phyloP scores from a whole-genome alignment of 2,329 filamentous ascomycete genomes.

The Neopestalotiopsis sp. region DNA sequence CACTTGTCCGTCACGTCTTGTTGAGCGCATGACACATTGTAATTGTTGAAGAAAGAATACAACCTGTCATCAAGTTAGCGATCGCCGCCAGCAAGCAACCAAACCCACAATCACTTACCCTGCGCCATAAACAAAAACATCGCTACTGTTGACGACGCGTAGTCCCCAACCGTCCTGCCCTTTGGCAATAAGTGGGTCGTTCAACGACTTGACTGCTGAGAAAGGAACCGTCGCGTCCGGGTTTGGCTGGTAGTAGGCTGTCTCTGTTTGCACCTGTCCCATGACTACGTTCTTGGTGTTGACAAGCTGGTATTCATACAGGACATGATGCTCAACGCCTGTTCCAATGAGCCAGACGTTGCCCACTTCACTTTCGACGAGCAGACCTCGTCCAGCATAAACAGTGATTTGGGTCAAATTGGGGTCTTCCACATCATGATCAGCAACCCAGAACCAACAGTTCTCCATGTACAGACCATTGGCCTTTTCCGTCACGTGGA shows the following conservation, averaged over 20 bases:
- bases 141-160: slow-evolving; percentile 60
- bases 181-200: slow-evolving; percentile 50
- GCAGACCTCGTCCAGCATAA: slow-evolving; percentile 54
- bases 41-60: slow-evolving; percentile 74
- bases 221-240: slow-evolving; percentile 66
- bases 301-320: slow-evolving; percentile 74
- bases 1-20: slow-evolving; percentile 48
- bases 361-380: slow-evolving; percentile 51
- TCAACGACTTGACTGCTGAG: slow-evolving; percentile 43
- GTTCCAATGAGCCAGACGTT: slow-evolving; percentile 69
- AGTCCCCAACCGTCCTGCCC: slow-evolving; percentile 70
- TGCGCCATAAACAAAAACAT: slow-evolving; percentile 65
- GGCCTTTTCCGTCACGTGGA: slow-evolving; percentile 46
- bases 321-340: slow-evolving; percentile 67
- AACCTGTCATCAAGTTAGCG: slow-evolving; percentile 36
- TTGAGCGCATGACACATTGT: slow-evolving; percentile 55
- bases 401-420: slow-evolving; percentile 51
- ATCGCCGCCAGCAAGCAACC: neutral
- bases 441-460: slow-evolving; percentile 48
- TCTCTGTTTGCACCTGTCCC: slow-evolving; percentile 72
- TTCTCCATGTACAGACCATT: slow-evolving; percentile 49
- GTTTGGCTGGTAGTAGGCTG: slow-evolving; percentile 74
- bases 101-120: slow-evolving; percentile 43
- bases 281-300: slow-evolving; percentile 66
- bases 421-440: slow-evolving; percentile 58